Evolutionary conservation across 2,329 filamentous ascomycete species (phyloP), one percentile per base, ranked within the genome.

Genomic region (Bipolaris bicolor): DNA sequence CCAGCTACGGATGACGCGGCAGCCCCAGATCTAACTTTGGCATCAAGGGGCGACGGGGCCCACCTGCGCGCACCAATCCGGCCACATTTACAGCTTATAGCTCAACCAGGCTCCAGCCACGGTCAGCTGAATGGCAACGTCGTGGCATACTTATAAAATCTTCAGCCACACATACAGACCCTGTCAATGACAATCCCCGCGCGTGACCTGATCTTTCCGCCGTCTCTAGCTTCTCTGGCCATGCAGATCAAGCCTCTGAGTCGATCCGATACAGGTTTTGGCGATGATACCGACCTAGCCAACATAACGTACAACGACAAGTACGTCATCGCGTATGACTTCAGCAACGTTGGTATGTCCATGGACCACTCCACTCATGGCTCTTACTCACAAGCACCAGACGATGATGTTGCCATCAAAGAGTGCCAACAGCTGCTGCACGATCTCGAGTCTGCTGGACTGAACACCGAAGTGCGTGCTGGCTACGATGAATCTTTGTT

Each of bases 251-350:
- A 37, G 34, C 51, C 58, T 9, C 48, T 71, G 58, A 63, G 57
- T 45, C 62, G 66, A 57, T 65, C 64, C 36, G 66, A 69, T 20
- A 71, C 66, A 20, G 64, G 58, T 9, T 37, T 67, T n/a, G 58
- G 64, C 11, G 69, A 70, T 50, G 67, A 71, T 53, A 55, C 61
- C 40, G 62, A 64, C 39, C 63, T 65, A 37, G 57, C 61, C 15
- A 61, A 70, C 40, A 63, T 67, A 36, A 66, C 64, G 5, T 73
- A 71, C 44, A 67, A 74, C 49, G 70, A 74, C 55, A 72, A 72
- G 47, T 75, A 73, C 61, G 67, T 74, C 20, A 49, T 74, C 1
- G 67, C 70, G 9, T 74, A 73, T 54, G 64, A 75, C 36, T 75
- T 68, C 47, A 58, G 62, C 29, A 57, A 60, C 16, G 33, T 67